Conservation (phyloP, 2,329 filamentous ascomycete genomes). For the Curvularia lunata region DNA sequence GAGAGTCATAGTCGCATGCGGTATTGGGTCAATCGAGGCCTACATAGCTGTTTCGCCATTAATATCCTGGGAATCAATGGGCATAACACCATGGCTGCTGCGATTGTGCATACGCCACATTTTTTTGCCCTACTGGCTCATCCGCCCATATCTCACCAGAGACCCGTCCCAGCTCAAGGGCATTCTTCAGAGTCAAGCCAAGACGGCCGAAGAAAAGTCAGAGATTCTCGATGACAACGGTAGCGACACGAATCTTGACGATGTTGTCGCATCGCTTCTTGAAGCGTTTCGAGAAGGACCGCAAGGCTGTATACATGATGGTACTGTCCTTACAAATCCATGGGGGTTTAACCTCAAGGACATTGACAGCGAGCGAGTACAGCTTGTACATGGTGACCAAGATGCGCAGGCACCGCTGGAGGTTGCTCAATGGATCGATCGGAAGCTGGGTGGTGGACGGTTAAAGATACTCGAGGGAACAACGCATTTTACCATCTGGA, state of each 20-base stretch:
- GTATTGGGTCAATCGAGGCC: conserved; percentile 25
- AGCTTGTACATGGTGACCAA: conserved; percentile 30
- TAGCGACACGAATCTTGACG: conserved; percentile 22
- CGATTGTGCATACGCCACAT: conserved; percentile 16
- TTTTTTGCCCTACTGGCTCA: conserved; percentile 20
- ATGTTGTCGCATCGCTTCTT: conserved; percentile 22
- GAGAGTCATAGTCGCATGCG: conserved; percentile 24
- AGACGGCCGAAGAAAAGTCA: conserved; percentile 29
- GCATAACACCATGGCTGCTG: conserved; percentile 21
- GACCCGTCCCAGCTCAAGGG: conserved; percentile 27
- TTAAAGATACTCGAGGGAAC: conserved; percentile 23
- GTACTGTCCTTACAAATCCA: conserved; percentile 20
- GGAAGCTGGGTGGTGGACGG: conserved; percentile 21
- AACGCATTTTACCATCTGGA: conserved; percentile 34
- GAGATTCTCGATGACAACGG: conserved; percentile 15
- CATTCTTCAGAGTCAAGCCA: conserved; percentile 27
- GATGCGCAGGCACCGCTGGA: conserved; percentile 25
- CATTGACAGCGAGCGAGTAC: conserved; percentile 22
- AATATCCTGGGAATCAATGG: conserved; percentile 22
- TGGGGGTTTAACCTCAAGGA: conserved; percentile 31
- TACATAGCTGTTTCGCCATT: conserved; percentile 13
- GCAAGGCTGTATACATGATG: conserved; percentile 24
- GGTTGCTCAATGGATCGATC: conserved; percentile 29
- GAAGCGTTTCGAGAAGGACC: conserved; percentile 29
- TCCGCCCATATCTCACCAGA: conserved; percentile 22